Evolutionary conservation across 2,329 filamentous ascomycete genomes (phyloP).

Genomic region (Thermothelomyces thermophilus): DNA sequence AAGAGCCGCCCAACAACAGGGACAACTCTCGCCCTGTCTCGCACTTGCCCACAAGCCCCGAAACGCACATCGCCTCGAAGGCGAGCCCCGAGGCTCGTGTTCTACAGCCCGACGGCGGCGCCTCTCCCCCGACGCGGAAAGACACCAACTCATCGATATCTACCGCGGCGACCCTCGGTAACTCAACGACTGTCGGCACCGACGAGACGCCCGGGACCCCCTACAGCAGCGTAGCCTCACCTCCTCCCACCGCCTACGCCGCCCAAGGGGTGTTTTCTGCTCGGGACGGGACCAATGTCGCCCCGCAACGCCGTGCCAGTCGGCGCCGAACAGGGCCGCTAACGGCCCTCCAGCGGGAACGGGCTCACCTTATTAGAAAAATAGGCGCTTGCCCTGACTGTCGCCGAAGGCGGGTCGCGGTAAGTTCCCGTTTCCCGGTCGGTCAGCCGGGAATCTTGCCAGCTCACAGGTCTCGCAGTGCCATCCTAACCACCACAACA

Average conservation of each 20-base stretch:
- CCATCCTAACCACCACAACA: slow-evolving; percentile 53
- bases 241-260: slow-evolving; percentile 35
- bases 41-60: slow-evolving; percentile 18
- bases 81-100: slow-evolving; percentile 19
- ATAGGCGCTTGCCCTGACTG: slow-evolving; percentile 53
- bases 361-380: slow-evolving; percentile 53
- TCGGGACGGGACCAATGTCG: slow-evolving; percentile 49
- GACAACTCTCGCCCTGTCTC: slow-evolving; percentile 24
- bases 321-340: slow-evolving; percentile 54
- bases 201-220: slow-evolving; percentile 44
- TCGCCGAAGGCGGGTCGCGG: slow-evolving; percentile 50
- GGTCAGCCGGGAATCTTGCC: not conserved
- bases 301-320: slow-evolving; percentile 48
- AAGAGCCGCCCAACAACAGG: slow-evolving; percentile 28
- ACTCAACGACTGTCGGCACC: slow-evolving; percentile 34
- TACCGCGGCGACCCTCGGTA: slow-evolving; percentile 42
- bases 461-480: slow-evolving; percentile 35
- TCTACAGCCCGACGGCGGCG: slow-evolving; percentile 23
- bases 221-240: slow-evolving; percentile 48
- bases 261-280: slow-evolving; percentile 49
- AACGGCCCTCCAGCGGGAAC: slow-evolving; percentile 51
- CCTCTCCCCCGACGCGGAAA: slow-evolving; percentile 35
- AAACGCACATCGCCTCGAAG: slow-evolving; percentile 12
- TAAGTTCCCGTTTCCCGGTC: slow-evolving; percentile 34
- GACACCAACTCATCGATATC: slow-evolving; percentile 50